These are phyloP conservation scores for Pseudonitzschia delicatissima DNA, from an alignment of 108 stramenopile genomes.

Conservation along the genomic window DNA sequence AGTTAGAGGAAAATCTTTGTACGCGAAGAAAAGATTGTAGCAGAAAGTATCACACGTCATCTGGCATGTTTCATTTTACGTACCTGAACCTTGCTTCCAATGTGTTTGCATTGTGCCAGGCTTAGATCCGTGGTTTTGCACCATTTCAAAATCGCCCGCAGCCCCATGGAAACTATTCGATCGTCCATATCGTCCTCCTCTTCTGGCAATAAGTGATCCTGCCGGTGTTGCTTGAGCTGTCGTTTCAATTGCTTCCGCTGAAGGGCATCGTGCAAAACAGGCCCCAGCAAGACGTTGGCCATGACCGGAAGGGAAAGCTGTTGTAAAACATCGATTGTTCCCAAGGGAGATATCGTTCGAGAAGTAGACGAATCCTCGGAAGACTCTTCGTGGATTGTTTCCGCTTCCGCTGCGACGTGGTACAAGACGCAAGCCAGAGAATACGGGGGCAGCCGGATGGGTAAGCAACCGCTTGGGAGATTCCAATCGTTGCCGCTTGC, in stretches of 20 bases:
- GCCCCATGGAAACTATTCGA: constrained; percentile 36
- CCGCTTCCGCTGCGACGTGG: constrained; percentile 3
- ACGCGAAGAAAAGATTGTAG: background rate
- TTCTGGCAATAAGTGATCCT: background rate
- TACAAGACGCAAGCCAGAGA: constrained; percentile 37
- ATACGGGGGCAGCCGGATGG: constrained; percentile 22
- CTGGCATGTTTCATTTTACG: constrained; percentile 8
- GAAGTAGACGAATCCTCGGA: constrained; percentile 15
- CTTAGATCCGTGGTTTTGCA: constrained; percentile 49
- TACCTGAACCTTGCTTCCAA: constrained; percentile 44
- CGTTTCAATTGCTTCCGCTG: constrained; percentile 11
- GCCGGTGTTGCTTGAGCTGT: background rate
- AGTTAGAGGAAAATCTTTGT: background rate
- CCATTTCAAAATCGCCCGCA: constrained; percentile 45
- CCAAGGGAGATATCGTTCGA: constrained; percentile 54
- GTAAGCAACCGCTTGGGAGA: too few relatives aligned
- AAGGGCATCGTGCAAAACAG: constrained; percentile 45
- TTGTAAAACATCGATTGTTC: constrained; percentile 53
- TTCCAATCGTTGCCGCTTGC: background rate
- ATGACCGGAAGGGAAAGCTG: constrained; percentile 45
- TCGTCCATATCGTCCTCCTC: background rate
- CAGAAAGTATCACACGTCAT: too few relatives aligned
- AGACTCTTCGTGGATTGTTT: background rate
- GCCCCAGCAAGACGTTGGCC: constrained; percentile 39
- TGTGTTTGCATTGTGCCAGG: constrained; percentile 44